phyloP scores from a whole-genome alignment of 176 grass and related monocot species.

The Lolium perenne region DNA sequence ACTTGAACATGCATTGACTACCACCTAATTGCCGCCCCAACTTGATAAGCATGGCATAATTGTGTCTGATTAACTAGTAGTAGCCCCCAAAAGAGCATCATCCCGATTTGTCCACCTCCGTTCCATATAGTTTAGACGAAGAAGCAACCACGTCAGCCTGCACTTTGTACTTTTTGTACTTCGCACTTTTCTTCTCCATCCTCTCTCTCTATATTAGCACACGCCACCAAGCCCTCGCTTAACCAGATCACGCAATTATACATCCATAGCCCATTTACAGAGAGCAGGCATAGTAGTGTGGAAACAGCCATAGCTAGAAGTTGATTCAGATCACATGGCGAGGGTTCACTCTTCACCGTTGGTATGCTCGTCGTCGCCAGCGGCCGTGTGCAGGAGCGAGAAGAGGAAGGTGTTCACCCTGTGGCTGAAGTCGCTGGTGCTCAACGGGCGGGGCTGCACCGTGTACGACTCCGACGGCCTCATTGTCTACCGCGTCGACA shows the following conservation, averaged over 20 bases:
- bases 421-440: conserved; percentile 75
- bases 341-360: conserved; percentile 40
- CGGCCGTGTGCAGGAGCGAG: background rate
- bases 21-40: background rate
- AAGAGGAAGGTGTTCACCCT: conserved; percentile 65
- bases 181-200: background rate
- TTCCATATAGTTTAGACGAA: background rate
- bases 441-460: conserved; percentile 68
- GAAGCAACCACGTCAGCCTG: conserved; percentile 1
- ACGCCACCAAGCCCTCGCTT: background rate
- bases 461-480: conserved; percentile 69
- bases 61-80: conserved; percentile 6
- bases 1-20: conserved; percentile 3
- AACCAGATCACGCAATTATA: conserved; percentile 5
- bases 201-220: background rate
- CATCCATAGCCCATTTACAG: background rate
- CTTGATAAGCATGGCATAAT: conserved; percentile 24
- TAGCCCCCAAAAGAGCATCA: conserved; percentile 9
- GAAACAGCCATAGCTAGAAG: background rate
- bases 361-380: background rate
- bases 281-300: background rate
- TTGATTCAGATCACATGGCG: conserved; percentile 7
- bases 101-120: conserved; percentile 12
- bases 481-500: conserved; percentile 76
- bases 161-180: conserved; percentile 17